Evolutionary conservation across 805 yeast species (phyloP), one percentile per base, ranked within the genome.

Genomic region (Clavispora santaluciae): DNA sequence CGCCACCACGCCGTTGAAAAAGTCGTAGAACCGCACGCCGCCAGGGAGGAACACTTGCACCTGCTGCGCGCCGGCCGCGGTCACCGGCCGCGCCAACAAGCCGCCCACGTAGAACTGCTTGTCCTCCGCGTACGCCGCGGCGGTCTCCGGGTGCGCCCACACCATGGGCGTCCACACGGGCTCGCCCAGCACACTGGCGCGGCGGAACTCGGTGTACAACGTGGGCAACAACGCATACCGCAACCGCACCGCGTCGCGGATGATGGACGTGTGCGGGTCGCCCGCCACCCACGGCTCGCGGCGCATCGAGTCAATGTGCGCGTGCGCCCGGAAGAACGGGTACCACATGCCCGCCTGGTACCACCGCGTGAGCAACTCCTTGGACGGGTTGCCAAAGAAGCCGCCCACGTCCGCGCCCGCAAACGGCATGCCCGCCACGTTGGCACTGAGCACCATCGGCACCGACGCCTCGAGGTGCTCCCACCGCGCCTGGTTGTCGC

Each of bases 321-420:
- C 97, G 64, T 93, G 99, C 0, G 83, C 97, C 55, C 99, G 73
- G 69, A 93, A 91, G 55, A 93, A 93, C 25, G 99, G 99, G 63
- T 91, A 90, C 83, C 95, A 91, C 22, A 86, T 78, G 43, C 97
- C 99, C 2, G 95, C 74, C 61, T 93, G 99, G 59, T 90, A 91
- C 99, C 99, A 93, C 55, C 99, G 75, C 0, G 86, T 76, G 43
- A 87, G 68, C 45, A 93, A 64, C 55, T 93, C 98, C 25, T 76
- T 72, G 0, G 80, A 67, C 0, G 99, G 98, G 58, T 93, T 76
- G 3, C 95, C 95, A 56, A 89, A 90, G 57, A 93, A 93, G 0
- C 99, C 99, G 24, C 96, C 98, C 35, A 93, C 91, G 66, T 93
- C 99, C 7, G 96, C 91, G 7, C 99, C 99, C 6, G 85, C 75